phyloP scores from a whole-genome alignment of 2,329 filamentous ascomycete species.

The Aspergillus thermomutatus region DNA sequence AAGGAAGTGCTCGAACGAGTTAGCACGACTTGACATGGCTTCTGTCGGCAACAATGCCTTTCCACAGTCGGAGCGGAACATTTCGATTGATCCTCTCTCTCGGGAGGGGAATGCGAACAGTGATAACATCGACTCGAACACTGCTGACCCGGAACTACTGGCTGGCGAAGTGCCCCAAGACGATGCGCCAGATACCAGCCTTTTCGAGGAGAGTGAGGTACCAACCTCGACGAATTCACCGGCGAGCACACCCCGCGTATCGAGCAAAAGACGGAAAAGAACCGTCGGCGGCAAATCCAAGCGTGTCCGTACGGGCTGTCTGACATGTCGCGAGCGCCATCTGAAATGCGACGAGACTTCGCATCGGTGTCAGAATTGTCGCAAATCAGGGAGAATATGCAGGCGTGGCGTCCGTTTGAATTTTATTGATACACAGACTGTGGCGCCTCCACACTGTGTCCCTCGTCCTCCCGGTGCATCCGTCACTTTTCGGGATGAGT shows the following conservation, averaged over 20 bases:
- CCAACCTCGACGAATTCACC: slow-evolving; percentile 12
- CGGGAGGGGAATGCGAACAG: slow-evolving; percentile 6
- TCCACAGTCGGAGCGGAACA: slow-evolving; percentile 19
- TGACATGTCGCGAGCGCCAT: slow-evolving; percentile 86
- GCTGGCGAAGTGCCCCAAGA: background rate
- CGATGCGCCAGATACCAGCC: slow-evolving; percentile 8
- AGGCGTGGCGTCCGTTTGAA: slow-evolving; percentile 84
- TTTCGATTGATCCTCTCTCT: slow-evolving; percentile 13
- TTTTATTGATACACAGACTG: slow-evolving; percentile 80
- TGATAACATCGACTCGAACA: background rate
- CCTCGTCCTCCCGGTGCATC: slow-evolving; percentile 62
- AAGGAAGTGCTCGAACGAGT: background rate
- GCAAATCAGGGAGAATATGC: slow-evolving; percentile 81
- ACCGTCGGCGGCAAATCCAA: slow-evolving; percentile 61
- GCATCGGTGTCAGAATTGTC: slow-evolving; percentile 71
- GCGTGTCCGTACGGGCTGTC: slow-evolving; percentile 81
- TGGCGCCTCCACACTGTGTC: slow-evolving; percentile 60
- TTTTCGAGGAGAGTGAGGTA: slow-evolving; percentile 7
- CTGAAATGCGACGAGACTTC: slow-evolving; percentile 82
- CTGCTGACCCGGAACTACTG: background rate
- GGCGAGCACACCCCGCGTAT: slow-evolving; percentile 5
- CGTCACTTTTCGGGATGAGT: slow-evolving; percentile 85
- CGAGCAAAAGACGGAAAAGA: slow-evolving; percentile 23
- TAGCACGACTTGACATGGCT: slow-evolving; percentile 13
- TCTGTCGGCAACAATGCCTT: slow-evolving; percentile 18